A percentile compares a stretch with the other conserved stretches of the same genome.
phyloP scores from a whole-genome alignment of 306 rosid species.

The Malus asiatica region DNA sequence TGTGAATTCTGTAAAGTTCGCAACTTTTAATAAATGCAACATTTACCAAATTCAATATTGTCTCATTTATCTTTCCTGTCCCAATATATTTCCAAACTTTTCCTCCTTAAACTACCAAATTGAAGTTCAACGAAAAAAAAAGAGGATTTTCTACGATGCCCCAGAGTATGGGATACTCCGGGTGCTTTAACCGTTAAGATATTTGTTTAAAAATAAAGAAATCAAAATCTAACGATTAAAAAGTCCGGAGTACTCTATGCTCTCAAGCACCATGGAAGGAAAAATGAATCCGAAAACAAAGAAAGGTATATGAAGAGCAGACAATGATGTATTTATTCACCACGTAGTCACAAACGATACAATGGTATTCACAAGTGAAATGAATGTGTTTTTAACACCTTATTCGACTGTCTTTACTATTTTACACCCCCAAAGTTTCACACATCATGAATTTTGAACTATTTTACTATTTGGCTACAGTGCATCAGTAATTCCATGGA shows the following conservation, averaged over 20 bases:
- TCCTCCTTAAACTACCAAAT: too few species aligned
- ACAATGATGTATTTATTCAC: neutral
- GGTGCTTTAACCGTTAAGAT: too few species aligned
- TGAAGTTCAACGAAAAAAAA: too few species aligned
- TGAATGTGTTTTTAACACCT: neutral
- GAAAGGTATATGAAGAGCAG: neutral
- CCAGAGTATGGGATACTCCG: too few species aligned
- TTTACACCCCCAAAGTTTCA: too few species aligned
- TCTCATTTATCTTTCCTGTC: neutral
- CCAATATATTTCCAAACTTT: neutral
- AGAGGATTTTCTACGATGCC: too few species aligned
- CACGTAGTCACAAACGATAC: neutral
- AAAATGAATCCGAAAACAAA: too few species aligned
- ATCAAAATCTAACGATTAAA: too few species aligned
- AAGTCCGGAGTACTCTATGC: too few species aligned
- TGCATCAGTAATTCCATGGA: conserved; percentile 25
- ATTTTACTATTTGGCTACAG: neutral
- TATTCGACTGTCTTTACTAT: too few species aligned
- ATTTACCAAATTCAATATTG: neutral
- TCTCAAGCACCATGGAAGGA: neutral
- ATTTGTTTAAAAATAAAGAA: too few species aligned
- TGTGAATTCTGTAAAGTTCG: conserved; percentile 5
- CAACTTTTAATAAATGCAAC: neutral
- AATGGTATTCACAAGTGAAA: neutral
- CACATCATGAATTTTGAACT: too few species aligned